Conservation (phyloP, 345 rosid species). For the Gossypioides kirkii region DNA sequence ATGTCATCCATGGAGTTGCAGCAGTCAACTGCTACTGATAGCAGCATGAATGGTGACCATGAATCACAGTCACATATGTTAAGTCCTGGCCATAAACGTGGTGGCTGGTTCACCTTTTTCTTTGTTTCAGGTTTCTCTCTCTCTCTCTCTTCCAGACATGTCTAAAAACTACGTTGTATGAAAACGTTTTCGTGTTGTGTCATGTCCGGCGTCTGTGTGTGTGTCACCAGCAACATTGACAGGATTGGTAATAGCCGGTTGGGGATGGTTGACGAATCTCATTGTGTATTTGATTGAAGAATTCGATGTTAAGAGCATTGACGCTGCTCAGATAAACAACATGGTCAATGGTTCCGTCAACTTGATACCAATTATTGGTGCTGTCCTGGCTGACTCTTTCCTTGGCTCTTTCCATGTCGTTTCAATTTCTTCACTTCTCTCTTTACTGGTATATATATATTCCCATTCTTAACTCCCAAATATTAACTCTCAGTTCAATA, state of each 20-base stretch:
- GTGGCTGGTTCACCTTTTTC: constrained; percentile 22
- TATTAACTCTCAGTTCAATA: not conserved
- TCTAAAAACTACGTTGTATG: not conserved
- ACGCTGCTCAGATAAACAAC: constrained; percentile 18
- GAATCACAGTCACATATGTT: constrained; percentile 3
- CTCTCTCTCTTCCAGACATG: not conserved
- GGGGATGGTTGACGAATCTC: constrained; percentile 20
- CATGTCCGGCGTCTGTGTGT: too few species aligned
- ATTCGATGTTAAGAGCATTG: constrained; percentile 22
- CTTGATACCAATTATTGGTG: constrained; percentile 21
- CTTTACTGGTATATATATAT: constrained; percentile 19
- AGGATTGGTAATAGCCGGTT: constrained; percentile 6
- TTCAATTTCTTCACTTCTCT: constrained; percentile 7
- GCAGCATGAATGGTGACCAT: not conserved
- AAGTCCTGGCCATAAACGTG: not conserved
- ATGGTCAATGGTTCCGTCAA: constrained; percentile 8
- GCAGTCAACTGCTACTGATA: not conserved
- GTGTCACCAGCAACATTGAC: constrained; percentile 3
- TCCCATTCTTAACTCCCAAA: not conserved
- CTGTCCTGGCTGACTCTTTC: constrained; percentile 24
- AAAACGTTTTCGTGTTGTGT: not conserved
- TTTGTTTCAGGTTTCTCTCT: constrained; percentile 16
- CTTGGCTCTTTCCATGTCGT: constrained; percentile 21
- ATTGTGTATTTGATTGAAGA: constrained; percentile 29
- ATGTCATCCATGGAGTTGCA: not conserved